These are phyloP conservation scores for Colletotrichum neosansevieriae DNA, from an alignment of 2,329 filamentous ascomycete species.

Conservation along the genomic window DNA sequence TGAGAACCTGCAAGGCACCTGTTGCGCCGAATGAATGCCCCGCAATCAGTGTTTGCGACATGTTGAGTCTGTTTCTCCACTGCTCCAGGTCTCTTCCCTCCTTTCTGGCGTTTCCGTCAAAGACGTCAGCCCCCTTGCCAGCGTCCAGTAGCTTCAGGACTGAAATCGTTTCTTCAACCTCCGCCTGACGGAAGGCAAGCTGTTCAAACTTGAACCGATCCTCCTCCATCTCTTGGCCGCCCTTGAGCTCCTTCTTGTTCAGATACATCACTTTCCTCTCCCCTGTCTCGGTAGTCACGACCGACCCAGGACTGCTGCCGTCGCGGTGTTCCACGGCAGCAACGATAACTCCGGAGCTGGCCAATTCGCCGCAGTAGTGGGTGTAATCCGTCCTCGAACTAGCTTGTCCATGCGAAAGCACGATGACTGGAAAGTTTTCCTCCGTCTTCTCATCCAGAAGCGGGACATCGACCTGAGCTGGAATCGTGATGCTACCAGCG, in stretches of 20 bases:
- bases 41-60: conserved; percentile 65
- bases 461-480: conserved; percentile 60
- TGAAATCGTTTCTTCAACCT: conserved; percentile 59
- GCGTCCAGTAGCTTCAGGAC: conserved; percentile 48
- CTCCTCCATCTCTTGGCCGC: conserved; percentile 47
- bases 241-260: conserved; percentile 14
- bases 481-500: conserved; percentile 59
- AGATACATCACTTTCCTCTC: conserved; percentile 24
- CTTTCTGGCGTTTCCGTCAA: conserved; percentile 56
- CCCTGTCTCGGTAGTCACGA: conserved; percentile 46
- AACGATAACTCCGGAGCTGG: conserved; percentile 62
- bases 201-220: conserved; percentile 58
- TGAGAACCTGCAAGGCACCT: conserved; percentile 69
- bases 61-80: conserved; percentile 67
- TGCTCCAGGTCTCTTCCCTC: conserved; percentile 60
- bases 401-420: conserved; percentile 66
- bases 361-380: conserved; percentile 62
- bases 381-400: conserved; percentile 65
- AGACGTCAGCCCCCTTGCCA: conserved; percentile 56
- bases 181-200: conserved; percentile 63
- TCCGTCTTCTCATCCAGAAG: conserved; percentile 45
- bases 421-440: conserved; percentile 56
- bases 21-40: conserved; percentile 78
- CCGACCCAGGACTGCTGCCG: conserved; percentile 61
- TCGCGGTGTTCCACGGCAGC: conserved; percentile 66